These are phyloP conservation scores for Blastomyces emzantsi DNA, from an alignment of 2,329 filamentous ascomycete species.

Conservation along the genomic window DNA sequence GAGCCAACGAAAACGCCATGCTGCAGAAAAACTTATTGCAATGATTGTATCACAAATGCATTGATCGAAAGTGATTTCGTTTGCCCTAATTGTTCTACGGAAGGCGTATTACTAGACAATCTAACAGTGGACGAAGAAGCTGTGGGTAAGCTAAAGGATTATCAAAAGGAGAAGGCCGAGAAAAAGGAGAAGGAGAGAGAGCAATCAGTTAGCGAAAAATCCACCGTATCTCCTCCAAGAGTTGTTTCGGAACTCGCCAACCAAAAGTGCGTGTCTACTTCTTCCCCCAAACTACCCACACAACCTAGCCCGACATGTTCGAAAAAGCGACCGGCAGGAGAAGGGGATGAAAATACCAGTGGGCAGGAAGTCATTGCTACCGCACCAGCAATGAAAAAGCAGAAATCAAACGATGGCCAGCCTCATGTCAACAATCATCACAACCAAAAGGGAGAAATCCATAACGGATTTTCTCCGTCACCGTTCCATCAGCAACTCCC, in stretches of 20 bases:
- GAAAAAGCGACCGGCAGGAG: slow-evolving; percentile 78
- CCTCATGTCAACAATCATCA: slow-evolving; percentile 1
- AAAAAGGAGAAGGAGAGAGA: slow-evolving; percentile 31
- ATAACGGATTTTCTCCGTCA: slow-evolving; percentile 16
- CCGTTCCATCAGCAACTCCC: slow-evolving; percentile 31
- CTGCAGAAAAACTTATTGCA: slow-evolving; percentile 97
- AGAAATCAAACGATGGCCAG: slow-evolving; percentile 34
- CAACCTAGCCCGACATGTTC: slow-evolving; percentile 34
- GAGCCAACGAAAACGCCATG: slow-evolving; percentile 98
- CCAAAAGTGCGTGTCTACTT: neutral
- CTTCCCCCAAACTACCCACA: slow-evolving; percentile 21
- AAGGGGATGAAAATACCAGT: slow-evolving; percentile 51
- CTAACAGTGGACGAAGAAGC: slow-evolving; percentile 73
- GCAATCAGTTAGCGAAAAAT: slow-evolving; percentile 18
- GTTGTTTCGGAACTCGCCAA: slow-evolving; percentile 18
- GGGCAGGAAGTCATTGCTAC: slow-evolving; percentile 40
- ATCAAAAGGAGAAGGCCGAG: slow-evolving; percentile 47
- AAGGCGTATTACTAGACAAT: slow-evolving; percentile 89
- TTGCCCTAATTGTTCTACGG: slow-evolving; percentile 83
- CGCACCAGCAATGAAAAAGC: slow-evolving; percentile 33
- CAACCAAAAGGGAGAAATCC: slow-evolving; percentile 11
- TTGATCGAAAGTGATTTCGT: slow-evolving; percentile 97
- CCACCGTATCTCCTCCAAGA: slow-evolving; percentile 6
- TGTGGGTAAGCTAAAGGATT: slow-evolving; percentile 68
- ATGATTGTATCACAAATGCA: slow-evolving; percentile 98